phyloP scores from a whole-genome alignment of 805 yeast genomes.

The Starmera quercuum region DNA sequence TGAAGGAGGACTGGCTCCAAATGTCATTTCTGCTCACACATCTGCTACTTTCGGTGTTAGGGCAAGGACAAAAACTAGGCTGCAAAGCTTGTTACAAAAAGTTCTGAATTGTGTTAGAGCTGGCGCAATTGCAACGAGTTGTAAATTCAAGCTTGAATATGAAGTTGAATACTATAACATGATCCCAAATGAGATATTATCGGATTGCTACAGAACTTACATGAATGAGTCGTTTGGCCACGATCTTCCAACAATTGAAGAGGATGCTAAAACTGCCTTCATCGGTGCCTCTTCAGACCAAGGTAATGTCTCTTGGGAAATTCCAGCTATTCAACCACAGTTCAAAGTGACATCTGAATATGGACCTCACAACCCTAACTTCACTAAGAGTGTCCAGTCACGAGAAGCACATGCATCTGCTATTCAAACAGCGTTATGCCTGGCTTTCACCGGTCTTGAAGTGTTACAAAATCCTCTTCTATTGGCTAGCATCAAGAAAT shows the following conservation, averaged over 20 bases:
- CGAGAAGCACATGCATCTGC: not conserved
- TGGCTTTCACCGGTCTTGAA: not conserved
- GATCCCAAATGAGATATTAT: not conserved
- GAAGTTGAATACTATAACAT: not conserved
- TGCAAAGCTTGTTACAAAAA: not conserved
- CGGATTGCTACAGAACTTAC: not conserved
- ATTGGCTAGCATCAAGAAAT: not conserved
- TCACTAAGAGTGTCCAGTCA: not conserved
- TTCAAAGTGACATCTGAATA: not conserved
- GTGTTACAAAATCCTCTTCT: not conserved
- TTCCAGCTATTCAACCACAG: not conserved
- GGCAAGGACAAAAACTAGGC: not conserved
- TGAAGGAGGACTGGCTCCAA: not conserved
- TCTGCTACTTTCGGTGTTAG: not conserved
- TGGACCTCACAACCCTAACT: not conserved
- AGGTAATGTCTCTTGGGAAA: slow-evolving; percentile 1
- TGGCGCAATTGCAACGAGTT: not conserved
- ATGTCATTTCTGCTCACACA: not conserved
- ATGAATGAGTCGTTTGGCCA: not conserved
- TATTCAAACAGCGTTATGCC: not conserved
- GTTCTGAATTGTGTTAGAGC: not conserved
- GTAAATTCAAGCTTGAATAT: not conserved
- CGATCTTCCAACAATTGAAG: not conserved
- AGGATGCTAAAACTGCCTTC: not conserved
- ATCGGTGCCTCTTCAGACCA: not conserved